Evolutionary conservation across 1,139 yeast species (phyloP).

Genomic region (Blastobotrys aristatus): DNA sequence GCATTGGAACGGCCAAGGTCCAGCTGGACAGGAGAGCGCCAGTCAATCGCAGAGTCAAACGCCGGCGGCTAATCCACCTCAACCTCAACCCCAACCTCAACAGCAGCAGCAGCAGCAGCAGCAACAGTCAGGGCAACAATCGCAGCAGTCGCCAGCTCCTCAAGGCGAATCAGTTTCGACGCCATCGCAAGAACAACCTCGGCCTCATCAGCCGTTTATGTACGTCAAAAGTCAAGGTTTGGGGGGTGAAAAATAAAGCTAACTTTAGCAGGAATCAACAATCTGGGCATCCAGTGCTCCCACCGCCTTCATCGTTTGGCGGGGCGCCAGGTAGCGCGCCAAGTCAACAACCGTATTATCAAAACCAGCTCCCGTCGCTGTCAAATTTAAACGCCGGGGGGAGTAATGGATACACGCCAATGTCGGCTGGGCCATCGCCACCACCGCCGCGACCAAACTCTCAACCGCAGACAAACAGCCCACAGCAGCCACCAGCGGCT

Average conservation of each 20-base stretch:
- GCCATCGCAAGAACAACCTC: background rate
- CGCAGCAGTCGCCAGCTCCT: too few species aligned
- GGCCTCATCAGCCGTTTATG: slow-evolving; percentile 24
- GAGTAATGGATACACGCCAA: slow-evolving; percentile 6
- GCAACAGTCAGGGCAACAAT: too few species aligned
- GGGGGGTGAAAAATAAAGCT: background rate
- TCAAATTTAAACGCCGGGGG: slow-evolving; percentile 40
- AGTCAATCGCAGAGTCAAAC: background rate
- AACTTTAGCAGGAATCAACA: slow-evolving; percentile 20
- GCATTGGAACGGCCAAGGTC: background rate
- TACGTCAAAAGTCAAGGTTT: too few species aligned
- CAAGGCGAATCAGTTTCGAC: too few species aligned
- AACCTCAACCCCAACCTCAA: too few species aligned
- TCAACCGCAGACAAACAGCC: slow-evolving; percentile 4
- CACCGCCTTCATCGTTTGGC: slow-evolving; percentile 27
- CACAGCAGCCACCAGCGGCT: background rate
- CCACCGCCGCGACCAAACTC: slow-evolving; percentile 13
- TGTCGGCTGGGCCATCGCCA: slow-evolving; percentile 14
- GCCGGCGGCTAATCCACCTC: too few species aligned
- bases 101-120: too few species aligned
- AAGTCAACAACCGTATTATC: slow-evolving; percentile 19
- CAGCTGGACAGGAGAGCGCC: background rate
- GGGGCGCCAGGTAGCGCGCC: slow-evolving; percentile 17
- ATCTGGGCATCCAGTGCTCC: slow-evolving; percentile 30
- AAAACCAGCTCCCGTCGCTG: slow-evolving; percentile 26